Evolutionary conservation across 176 grass and related monocot species (phyloP).

Genomic region (Cenchrus purpureus): DNA sequence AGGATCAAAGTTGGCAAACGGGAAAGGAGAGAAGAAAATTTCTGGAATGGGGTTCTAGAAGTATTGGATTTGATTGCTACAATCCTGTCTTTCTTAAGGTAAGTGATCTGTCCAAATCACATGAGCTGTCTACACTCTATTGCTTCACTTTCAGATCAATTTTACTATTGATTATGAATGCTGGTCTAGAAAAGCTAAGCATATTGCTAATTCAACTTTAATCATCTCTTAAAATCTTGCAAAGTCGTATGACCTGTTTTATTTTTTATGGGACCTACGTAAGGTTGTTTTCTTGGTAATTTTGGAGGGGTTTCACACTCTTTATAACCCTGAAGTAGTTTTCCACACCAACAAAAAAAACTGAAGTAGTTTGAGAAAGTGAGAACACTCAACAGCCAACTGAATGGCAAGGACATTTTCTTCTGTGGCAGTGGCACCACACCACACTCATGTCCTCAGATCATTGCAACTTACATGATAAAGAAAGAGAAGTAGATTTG

Average conservation of each 20-base stretch:
- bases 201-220: background rate
- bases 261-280: too few relatives aligned
- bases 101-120: constrained; percentile 42
- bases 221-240: background rate
- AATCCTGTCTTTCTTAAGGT: constrained; percentile 13
- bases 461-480: background rate
- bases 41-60: constrained; percentile 34
- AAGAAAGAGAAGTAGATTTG: constrained; percentile 2
- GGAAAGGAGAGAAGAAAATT: background rate
- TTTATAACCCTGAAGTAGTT: too few relatives aligned
- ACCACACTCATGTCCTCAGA: background rate
- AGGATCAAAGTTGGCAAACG: constrained; percentile 25
- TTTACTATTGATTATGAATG: background rate
- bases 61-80: constrained; percentile 3
- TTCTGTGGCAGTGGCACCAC: background rate
- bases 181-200: constrained; percentile 28
- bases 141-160: constrained; percentile 5
- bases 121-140: constrained; percentile 35
- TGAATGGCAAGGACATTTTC: background rate
- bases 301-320: background rate
- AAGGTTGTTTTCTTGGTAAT: background rate
- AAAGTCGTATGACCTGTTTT: too few relatives aligned
- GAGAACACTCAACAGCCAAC: background rate
- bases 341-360: too few relatives aligned
- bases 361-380: background rate